Evolutionary conservation across 768 basidiomycete species (phyloP).

Genomic region (Xerocomus potaroensis): DNA sequence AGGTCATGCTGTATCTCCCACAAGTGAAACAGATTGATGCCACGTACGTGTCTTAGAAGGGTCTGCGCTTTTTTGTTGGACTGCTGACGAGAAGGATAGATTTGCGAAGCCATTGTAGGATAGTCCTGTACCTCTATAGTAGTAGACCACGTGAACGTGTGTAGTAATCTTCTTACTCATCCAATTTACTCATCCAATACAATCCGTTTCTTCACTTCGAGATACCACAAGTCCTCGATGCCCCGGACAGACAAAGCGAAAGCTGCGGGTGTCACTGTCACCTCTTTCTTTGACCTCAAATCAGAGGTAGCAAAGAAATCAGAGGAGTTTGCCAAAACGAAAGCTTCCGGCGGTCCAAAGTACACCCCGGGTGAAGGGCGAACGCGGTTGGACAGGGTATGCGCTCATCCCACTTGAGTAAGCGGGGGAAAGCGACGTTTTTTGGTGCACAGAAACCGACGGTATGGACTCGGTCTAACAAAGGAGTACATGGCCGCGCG

Average conservation of each 20-base stretch:
- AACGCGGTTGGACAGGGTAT: conserved; percentile 68
- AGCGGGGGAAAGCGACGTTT: not conserved
- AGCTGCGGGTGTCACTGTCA: conserved; percentile 65
- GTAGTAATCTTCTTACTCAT: not conserved
- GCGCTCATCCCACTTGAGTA: not conserved
- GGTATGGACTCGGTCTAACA: conserved; percentile 72
- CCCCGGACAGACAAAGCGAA: conserved; percentile 53
- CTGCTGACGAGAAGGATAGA: conserved; percentile 6
- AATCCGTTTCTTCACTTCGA: not conserved
- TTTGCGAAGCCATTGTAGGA: conserved; percentile 77
- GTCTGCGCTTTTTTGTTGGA: not conserved
- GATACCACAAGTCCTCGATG: conserved; percentile 29
- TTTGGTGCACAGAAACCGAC: conserved; percentile 57
- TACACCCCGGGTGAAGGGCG: conserved; percentile 53
- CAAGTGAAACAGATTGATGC: conserved; percentile 95
- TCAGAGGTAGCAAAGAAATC: conserved; percentile 47
- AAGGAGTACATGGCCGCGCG: conserved; percentile 63
- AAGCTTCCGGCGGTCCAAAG: conserved; percentile 49
- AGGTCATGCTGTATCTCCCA: conserved; percentile 83
- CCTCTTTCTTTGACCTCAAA: conserved; percentile 81
- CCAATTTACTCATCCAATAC: no score
- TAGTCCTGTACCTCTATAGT: conserved; percentile 47
- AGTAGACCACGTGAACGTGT: conserved; percentile 36
- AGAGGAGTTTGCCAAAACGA: conserved; percentile 62
- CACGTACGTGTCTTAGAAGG: conserved; percentile 58